Evolutionary conservation across 1,284 basidiomycete species (phyloP), one percentile per base, ranked within the genome.

Genomic region (Puccinia novopanici): DNA sequence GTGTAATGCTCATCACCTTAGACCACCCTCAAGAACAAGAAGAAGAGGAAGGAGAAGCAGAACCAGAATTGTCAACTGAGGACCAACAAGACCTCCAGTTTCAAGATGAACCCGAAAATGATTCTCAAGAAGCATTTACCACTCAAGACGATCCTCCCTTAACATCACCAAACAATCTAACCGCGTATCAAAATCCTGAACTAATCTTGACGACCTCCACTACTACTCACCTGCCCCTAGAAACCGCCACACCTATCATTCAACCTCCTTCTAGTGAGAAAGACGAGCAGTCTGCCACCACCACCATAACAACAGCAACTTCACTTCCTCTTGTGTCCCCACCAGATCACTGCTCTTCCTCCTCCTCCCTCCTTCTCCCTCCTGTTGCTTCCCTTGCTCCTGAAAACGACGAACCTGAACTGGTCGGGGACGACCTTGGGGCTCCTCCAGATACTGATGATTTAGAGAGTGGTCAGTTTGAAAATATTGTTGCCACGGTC

Each of bases 381-480:
- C 52, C 52, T 54, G 15, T n/a, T 59, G 24, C n/a, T n/a, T n/a
- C 3, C 24, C 24, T 24, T 30, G 6, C 24, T 30, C 24, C 13
- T 5, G 55, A 59, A 12, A 24, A 27, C 9, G 15, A 59, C n/a
- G n/a, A n/a, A n/a, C n/a, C n/a, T 59, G n/a, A 30, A 15, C 55
- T 59, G 52, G n/a, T 5, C 52, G 22, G n/a, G 17, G 22, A n/a
- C 55, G 24, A 59, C 24, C 15, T 30, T 6, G 55, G 15, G 24
- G 6, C 6, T 9, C n/a, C 27, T 24, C 55, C 24, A 8, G 55
- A 24, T 30, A 15, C 24, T 10, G 55, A 59, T 59, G 3, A 27
- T 30, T 24, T 59, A 24, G 55, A 59, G 55, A 59, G 27, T n/a
- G n/a, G n/a, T n/a, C n/a, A n/a, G n/a, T n/a, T n/a, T 59, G 55